These are phyloP conservation scores for Tetracentron sinense DNA, from an alignment of 164 flowering plant species.

Conservation along the genomic window DNA sequence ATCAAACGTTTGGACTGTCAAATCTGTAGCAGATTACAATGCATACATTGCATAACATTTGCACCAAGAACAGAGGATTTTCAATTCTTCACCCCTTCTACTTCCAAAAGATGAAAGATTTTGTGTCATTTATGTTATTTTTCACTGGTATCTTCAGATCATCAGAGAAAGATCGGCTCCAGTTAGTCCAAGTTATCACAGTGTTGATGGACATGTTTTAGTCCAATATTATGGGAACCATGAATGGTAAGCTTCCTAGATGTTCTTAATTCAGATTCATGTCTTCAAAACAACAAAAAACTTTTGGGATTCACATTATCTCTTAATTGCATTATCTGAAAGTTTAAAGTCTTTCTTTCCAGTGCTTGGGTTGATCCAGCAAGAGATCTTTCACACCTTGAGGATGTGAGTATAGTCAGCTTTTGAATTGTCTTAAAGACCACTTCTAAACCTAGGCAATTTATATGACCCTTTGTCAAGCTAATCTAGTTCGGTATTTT, in stretches of 20 bases:
- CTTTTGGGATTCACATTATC: neutral
- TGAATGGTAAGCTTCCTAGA: constrained; percentile 14
- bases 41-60: neutral
- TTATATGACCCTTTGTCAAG: neutral
- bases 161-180: constrained; percentile 19
- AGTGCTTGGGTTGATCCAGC: constrained; percentile 39
- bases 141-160: constrained; percentile 17
- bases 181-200: constrained; percentile 6
- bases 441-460: no score
- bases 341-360: constrained; percentile 5
- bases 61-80: constrained; percentile 1
- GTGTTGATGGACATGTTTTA: constrained; percentile 21
- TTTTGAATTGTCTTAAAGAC: neutral
- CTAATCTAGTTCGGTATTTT: neutral
- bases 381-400: constrained; percentile 28
- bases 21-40: neutral
- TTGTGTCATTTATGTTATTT: no score
- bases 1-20: neutral
- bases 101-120: neutral
- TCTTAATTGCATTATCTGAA: constrained; percentile 12
- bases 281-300: neutral
- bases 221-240: constrained; percentile 28
- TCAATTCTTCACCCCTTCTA: no score
- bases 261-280: neutral
- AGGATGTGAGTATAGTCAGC: constrained; percentile 25